These are phyloP conservation scores for Cylindricascospora bacillispora DNA, from an alignment of 1,139 yeast species.

Conservation along the genomic window DNA sequence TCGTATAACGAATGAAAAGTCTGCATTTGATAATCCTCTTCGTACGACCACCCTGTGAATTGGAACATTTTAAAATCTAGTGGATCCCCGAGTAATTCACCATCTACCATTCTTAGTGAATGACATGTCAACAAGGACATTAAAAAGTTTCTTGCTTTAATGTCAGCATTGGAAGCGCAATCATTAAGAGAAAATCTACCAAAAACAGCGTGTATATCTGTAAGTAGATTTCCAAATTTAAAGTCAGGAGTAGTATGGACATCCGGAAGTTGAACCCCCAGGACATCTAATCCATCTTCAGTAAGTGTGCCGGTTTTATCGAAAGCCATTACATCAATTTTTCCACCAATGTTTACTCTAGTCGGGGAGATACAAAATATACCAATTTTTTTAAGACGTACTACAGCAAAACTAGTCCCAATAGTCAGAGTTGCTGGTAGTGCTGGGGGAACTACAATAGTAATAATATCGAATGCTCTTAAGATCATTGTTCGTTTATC, in stretches of 20 bases:
- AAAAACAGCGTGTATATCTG: conserved; percentile 26
- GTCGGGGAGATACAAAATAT: conserved; percentile 91
- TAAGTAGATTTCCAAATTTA: conserved; percentile 37
- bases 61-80: conserved; percentile 87
- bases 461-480: conserved; percentile 84
- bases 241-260: conserved; percentile 41
- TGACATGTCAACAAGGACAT: conserved; percentile 74
- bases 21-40: conserved; percentile 43
- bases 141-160: conserved; percentile 21
- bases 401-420: conserved; percentile 86
- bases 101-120: conserved; percentile 67
- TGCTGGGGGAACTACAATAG: conserved; percentile 98
- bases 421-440: conserved; percentile 93
- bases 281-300: conserved; percentile 88
- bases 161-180: conserved; percentile 19
- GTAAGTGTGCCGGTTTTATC: conserved; percentile 97
- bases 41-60: conserved; percentile 65
- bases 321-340: conserved; percentile 78
- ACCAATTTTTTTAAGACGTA: conserved; percentile 51
- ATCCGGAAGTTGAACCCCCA: conserved; percentile 54
- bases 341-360: conserved; percentile 88
- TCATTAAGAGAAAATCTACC: conserved; percentile 20
- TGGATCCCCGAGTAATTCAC: conserved; percentile 83
- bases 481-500: conserved; percentile 58
- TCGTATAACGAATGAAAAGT: conserved; percentile 27